Evolutionary conservation across 805 yeast species (phyloP).

Genomic region (Pichia cephalocereana): DNA sequence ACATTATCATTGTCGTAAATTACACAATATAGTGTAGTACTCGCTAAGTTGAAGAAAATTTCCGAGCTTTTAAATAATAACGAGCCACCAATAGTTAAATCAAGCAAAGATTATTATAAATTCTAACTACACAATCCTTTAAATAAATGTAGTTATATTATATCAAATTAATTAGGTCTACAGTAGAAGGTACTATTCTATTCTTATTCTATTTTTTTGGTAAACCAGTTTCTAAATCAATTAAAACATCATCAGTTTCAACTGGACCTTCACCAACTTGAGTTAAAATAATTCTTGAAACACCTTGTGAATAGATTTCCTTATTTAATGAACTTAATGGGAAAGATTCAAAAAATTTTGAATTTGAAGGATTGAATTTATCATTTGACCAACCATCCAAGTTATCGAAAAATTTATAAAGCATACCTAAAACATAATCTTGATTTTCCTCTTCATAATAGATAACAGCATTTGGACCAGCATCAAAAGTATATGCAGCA

Average conservation of each 20-base stretch:
- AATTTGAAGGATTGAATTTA: constrained; percentile 14
- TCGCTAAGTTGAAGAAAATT: neutral
- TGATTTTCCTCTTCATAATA: constrained; percentile 79
- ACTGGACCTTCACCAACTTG: constrained; percentile 84
- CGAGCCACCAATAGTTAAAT: neutral
- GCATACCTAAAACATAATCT: constrained; percentile 57
- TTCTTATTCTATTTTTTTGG: constrained; percentile 32
- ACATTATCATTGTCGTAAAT: neutral
- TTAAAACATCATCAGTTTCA: constrained; percentile 44
- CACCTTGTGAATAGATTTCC: constrained; percentile 37
- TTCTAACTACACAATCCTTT: neutral
- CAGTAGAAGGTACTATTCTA: too few relatives aligned
- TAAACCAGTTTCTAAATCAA: constrained; percentile 48
- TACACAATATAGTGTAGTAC: neutral
- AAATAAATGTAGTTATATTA: neutral
- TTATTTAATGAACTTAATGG: constrained; percentile 26
- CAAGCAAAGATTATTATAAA: neutral
- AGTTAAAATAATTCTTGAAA: constrained; percentile 77
- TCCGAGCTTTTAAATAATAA: too few relatives aligned
- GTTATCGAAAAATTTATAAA: constrained; percentile 48
- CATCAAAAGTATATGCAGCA: constrained; percentile 97
- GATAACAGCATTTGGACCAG: constrained; percentile 98
- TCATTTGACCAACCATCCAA: constrained; percentile 59
- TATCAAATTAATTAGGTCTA: too few relatives aligned
- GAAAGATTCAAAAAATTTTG: constrained; percentile 16